Conservation (phyloP, 2,329 filamentous ascomycete genomes). For the Blastomyces parvus region DNA sequence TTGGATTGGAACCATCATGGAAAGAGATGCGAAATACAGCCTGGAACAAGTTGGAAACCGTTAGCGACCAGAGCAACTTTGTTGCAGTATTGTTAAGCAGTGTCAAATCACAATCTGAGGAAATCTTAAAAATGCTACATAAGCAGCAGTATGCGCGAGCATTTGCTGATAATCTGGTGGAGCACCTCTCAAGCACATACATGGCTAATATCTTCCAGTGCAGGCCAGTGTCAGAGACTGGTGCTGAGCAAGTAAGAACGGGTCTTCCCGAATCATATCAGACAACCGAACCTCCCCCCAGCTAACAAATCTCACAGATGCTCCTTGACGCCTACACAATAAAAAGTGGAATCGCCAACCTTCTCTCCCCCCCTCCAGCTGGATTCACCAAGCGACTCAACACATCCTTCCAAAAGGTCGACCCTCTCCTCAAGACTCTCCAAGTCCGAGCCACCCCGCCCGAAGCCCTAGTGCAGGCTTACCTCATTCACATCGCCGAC, state of each 20-base stretch:
- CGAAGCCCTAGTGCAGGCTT: constrained; percentile 91
- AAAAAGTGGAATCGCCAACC: constrained; percentile 41
- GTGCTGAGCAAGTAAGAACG: constrained; percentile 67
- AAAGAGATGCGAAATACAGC: constrained; percentile 94
- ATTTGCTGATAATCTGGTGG: constrained; percentile 93
- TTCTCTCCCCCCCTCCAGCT: constrained; percentile 49
- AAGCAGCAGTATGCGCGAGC: constrained; percentile 92
- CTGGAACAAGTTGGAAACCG: constrained; percentile 87
- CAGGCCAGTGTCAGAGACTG: constrained; percentile 82
- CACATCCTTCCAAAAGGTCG: constrained; percentile 72
- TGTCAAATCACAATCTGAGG: constrained; percentile 60
- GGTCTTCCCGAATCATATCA: not conserved
- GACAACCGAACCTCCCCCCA: constrained; percentile 16
- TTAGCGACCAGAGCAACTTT: constrained; percentile 88
- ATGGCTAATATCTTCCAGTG: constrained; percentile 79
- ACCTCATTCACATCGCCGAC: constrained; percentile 93
- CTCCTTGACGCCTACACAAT: constrained; percentile 78
- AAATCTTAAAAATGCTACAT: constrained; percentile 66
- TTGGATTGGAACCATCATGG: constrained; percentile 78
- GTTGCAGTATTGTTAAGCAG: constrained; percentile 69
- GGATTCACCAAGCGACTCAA: constrained; percentile 80
- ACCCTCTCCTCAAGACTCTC: constrained; percentile 88
- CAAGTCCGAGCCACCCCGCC: constrained; percentile 87
- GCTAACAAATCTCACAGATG: constrained; percentile 51
- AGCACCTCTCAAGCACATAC: constrained; percentile 70